Percentiles rank a stretch among this genome's conserved stretches.
These are phyloP conservation scores for Eucalyptus victrix DNA, from an alignment of 345 rosid genomes.

Conservation along the genomic window DNA sequence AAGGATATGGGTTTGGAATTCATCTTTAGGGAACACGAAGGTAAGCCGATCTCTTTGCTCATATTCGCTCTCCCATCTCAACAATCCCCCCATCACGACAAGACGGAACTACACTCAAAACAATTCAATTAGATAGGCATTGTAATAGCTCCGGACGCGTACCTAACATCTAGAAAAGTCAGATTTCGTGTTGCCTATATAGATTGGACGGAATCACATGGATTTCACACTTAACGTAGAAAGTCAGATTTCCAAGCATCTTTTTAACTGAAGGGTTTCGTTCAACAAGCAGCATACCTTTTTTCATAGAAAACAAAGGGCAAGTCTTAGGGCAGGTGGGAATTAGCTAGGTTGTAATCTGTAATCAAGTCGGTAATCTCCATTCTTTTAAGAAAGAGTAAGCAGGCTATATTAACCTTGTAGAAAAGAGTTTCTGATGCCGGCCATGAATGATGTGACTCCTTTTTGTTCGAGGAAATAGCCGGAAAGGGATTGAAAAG, in stretches of 20 bases:
- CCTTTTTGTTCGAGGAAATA: not conserved
- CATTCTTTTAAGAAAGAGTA: not conserved
- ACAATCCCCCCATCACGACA: not conserved
- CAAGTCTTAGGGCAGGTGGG: not conserved
- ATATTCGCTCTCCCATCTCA: not conserved
- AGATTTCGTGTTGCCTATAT: not conserved
- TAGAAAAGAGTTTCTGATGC: not conserved
- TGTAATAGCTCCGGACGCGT: not conserved
- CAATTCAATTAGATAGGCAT: rapidly evolving
- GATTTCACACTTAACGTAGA: not conserved
- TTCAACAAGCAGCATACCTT: not conserved
- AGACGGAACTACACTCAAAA: not conserved
- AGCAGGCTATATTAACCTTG: not conserved
- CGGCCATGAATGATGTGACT: not conserved
- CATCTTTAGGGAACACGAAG: not conserved
- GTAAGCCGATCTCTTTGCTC: not conserved
- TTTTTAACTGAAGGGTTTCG: not conserved
- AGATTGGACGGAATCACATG: not conserved
- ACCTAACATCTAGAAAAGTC: not conserved
- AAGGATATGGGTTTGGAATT: not conserved
- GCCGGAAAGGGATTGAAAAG: not conserved
- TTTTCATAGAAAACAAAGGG: not conserved
- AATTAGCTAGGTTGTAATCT: not conserved
- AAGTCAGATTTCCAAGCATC: not conserved
- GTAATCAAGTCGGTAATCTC: not conserved